A percentile compares a stretch with the other conserved stretches of the same genome.
Evolutionary conservation across 306 rosid species (phyloP).

Genomic region (Dryas alaskensis): DNA sequence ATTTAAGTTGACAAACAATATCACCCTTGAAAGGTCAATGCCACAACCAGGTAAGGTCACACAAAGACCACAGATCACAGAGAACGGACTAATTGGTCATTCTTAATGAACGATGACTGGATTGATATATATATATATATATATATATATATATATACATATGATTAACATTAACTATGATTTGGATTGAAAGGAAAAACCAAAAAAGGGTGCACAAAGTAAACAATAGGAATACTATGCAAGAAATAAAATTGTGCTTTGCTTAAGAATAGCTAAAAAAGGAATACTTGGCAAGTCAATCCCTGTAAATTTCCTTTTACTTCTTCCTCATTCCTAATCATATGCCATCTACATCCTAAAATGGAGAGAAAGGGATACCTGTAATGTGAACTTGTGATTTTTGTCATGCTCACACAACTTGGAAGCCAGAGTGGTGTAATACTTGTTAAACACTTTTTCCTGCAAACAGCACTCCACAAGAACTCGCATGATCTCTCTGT

Average conservation of each 20-base stretch:
- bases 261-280: neutral
- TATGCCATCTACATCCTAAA: slow-evolving; percentile 7
- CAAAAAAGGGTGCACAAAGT: neutral
- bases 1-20: neutral
- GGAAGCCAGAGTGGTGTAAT: slow-evolving; percentile 75
- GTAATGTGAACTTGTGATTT: slow-evolving; percentile 89
- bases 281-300: neutral
- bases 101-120: too few relatives aligned
- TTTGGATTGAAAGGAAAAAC: neutral
- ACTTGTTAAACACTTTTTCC: slow-evolving; percentile 89
- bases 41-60: neutral
- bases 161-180: too few relatives aligned
- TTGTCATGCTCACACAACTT: slow-evolving; percentile 91
- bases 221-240: neutral
- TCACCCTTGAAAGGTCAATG: neutral
- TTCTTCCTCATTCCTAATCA: neutral
- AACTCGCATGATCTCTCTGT: slow-evolving; percentile 86
- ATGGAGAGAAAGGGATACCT: slow-evolving; percentile 47
- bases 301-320: neutral
- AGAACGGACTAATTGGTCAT: too few relatives aligned
- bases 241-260: neutral
- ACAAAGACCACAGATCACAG: neutral
- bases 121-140: too few relatives aligned
- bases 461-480: slow-evolving; percentile 91
- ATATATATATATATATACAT: too few relatives aligned